Evolutionary conservation across 257 asterid genomes (phyloP), one percentile per base, ranked within the genome.

Genomic region (Gentiana straminea): DNA sequence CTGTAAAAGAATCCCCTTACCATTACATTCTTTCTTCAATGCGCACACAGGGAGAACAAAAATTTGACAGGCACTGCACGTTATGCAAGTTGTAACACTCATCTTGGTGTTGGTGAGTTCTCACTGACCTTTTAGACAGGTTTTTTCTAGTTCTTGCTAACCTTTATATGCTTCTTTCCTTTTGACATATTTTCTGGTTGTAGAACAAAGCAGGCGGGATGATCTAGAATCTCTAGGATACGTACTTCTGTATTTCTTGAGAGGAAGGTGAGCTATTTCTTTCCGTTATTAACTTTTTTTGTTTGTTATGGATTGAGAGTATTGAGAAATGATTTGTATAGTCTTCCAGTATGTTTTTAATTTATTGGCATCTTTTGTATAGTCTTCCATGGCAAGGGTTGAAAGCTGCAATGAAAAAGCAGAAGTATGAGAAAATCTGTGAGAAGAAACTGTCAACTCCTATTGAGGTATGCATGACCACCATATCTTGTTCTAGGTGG

Each of bases 41-140:
- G 45, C 72, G 43, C 8, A 8, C 66, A 57, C 86, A 91, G 98
- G 84, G 98, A 91, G 86, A 85, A 91, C 70, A 87, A 87, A 68
- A 91, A 84, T 77, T 77, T 91, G 72, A 91, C 98, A 0, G 96
- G 98, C 65, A 91, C 98, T 50, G 98, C 98, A 44, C 94, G 98
- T 43, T 91, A 91, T 81, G 98, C 98, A 54, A 91, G 98, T 70
- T 91, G 98, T 74, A 91, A 91, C 74, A 91, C 98, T 66, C 98
- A 91, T 81, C 94, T 91, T 37, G 96, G 98, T 66, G 84, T 86
- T 53, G 98, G 98, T 90, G 72, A 70, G 85, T 58, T 36, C 33
- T 58, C 49, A 35, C 15, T 43, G 7, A 37, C 15, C 55, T 15
- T 1, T 10, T 8, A 37, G 32, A 24, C 24, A 24, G 24, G 24